Base-by-base conservation (phyloP, 345 rosid genomes). In the Aquilaria yunnanensis region DNA sequence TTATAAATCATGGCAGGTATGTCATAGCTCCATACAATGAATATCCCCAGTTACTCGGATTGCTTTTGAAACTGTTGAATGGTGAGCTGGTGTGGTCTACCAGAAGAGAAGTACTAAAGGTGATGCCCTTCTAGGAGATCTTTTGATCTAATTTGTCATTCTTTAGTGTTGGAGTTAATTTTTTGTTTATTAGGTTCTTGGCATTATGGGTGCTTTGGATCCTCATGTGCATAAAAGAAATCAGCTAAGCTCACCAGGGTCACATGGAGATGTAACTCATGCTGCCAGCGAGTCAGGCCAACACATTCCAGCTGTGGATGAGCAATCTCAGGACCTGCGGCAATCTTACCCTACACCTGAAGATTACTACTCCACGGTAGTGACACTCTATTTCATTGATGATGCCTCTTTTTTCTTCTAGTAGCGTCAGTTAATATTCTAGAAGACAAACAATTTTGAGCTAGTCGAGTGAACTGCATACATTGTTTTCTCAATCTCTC, bases 121-220 rank as follows among this genome's bases (percentile, higher is more conserved):
- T 94, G 72, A 67, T 72, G 59, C 48, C 34, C n/a, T 53, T 64
- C 63, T 57, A 31, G 43, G 54, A 56, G 74, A 33, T 51, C 58
- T 60, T 12, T 62, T 59, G 62, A 56, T 70, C 37, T 67, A 12
- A 7, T 66, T 6, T 37, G 47, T 45, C 8, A 37, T 57, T 67
- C 54, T 54, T 52, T 68, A 30, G 16, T 69, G 62, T 65, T 73
- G 70, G 70, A 67, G 68, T 61, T n/a, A 61, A 47, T 57, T 45
- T 50, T 72, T 67, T 48, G 67, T 60, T 67, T 16, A 32, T 68
- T 83, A 94, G 99, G 99, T 94, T 54, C 96, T 94, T 65, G 99
- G 99, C 63, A 94, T 94, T 67, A 88, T 94, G 93, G 99, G 96
- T 62, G 99, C 99, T 72, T 74, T 94, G 72, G 99, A 94, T 88